Evolutionary conservation across 768 basidiomycete species (phyloP).

Genomic region (Rhizopogon vesiculosus): DNA sequence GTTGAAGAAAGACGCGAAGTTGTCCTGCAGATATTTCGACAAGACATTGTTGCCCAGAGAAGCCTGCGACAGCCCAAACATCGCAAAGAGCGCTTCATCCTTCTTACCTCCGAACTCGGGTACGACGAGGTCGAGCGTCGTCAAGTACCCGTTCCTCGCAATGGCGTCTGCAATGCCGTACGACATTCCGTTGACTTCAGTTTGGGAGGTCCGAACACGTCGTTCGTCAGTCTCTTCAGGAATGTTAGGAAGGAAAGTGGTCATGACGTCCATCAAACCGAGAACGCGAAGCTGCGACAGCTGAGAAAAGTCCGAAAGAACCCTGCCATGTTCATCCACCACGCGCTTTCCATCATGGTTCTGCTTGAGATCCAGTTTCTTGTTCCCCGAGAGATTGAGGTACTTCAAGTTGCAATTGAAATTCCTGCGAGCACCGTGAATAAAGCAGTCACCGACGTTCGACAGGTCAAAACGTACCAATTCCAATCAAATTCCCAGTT

Average conservation of each 20-base stretch:
- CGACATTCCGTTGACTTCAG: constrained; percentile 86
- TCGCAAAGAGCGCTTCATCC: constrained; percentile 88
- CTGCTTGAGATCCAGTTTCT: constrained; percentile 91
- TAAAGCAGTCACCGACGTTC: not conserved
- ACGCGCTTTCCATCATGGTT: constrained; percentile 36
- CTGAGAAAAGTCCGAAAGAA: constrained; percentile 81
- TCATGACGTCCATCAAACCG: constrained; percentile 95
- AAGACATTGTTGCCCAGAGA: constrained; percentile 58
- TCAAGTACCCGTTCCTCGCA: constrained; percentile 72
- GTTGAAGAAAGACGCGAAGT: constrained; percentile 62
- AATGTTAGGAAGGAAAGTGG: constrained; percentile 56
- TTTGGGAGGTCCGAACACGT: constrained; percentile 86
- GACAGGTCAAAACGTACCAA: constrained; percentile 53
- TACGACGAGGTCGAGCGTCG: constrained; percentile 90
- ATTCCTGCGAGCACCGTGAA: constrained; percentile 56
- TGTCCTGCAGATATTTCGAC: constrained; percentile 81
- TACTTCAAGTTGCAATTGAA: constrained; percentile 92
- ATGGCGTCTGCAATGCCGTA: constrained; percentile 96
- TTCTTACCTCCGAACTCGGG: constrained; percentile 73
- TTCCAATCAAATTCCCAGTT: constrained; percentile 99
- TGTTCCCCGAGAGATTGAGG: constrained; percentile 96
- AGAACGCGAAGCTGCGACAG: constrained; percentile 82
- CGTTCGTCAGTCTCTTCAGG: constrained; percentile 86
- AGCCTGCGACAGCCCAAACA: constrained; percentile 80
- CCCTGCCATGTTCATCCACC: constrained; percentile 25